Conservation (phyloP, 768 basidiomycete species). For the Auricularia sp. region DNA sequence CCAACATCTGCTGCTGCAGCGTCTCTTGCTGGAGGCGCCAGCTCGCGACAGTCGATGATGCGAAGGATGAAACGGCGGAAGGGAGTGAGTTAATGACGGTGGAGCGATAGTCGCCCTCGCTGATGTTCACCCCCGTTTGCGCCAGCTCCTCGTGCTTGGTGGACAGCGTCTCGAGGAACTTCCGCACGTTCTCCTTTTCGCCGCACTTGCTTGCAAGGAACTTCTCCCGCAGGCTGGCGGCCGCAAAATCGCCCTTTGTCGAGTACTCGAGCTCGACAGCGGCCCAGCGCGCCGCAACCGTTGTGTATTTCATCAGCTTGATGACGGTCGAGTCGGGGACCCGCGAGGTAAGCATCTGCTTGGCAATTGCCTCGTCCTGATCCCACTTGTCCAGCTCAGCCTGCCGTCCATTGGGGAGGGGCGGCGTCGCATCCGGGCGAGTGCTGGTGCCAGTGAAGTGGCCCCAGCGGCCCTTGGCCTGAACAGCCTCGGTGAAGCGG, state of each 20-base stretch:
- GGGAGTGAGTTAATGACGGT: too few species aligned
- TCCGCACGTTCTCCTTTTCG: neutral
- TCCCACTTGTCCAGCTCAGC: conserved; percentile 26
- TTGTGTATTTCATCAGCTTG: conserved; percentile 14
- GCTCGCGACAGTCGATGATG: too few species aligned
- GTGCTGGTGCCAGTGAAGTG: conserved; percentile 19
- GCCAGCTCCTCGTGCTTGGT: too few species aligned
- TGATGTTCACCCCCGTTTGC: too few species aligned
- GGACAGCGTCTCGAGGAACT: neutral
- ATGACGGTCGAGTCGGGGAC: conserved; percentile 25
- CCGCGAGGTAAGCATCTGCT: conserved; percentile 24
- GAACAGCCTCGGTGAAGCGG: conserved; percentile 21
- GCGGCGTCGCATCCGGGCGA: conserved; percentile 3
- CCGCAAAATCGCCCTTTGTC: neutral
- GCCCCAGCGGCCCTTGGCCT: conserved; percentile 21
- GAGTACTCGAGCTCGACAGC: conserved; percentile 27
- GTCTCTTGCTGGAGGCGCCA: too few species aligned
- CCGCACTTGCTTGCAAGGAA: neutral
- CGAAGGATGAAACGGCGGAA: too few species aligned
- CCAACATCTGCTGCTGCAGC: too few species aligned
- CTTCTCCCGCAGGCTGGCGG: neutral
- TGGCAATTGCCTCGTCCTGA: conserved; percentile 48
- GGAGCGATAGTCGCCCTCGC: too few species aligned
- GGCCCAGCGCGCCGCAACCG: conserved; percentile 24
- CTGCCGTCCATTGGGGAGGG: neutral